A percentile compares a stretch with the other conserved stretches of the same genome.
These are phyloP conservation scores for Trichosphaerium sp. DNA, from an alignment of 78 protist species.

Conservation along the genomic window DNA sequence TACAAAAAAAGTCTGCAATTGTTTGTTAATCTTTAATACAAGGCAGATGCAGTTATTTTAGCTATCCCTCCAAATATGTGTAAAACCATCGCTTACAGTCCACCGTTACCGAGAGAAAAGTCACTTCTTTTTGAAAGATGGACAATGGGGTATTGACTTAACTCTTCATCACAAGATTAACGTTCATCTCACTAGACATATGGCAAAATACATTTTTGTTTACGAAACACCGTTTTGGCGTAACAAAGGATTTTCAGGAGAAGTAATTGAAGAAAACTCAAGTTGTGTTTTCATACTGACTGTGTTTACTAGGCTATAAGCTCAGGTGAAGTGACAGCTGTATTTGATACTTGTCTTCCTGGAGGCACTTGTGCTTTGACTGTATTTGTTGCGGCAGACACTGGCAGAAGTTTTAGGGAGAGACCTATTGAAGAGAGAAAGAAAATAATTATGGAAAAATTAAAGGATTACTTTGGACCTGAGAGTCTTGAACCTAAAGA, in stretches of 20 bases:
- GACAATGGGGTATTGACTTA: too few relatives aligned
- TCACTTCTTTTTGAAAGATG: too few relatives aligned
- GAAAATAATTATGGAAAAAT: slow-evolving; percentile 26
- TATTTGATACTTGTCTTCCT: slow-evolving; percentile 33
- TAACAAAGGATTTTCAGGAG: slow-evolving; percentile 36
- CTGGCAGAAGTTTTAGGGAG: slow-evolving; percentile 15
- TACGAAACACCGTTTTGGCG: slow-evolving; percentile 57
- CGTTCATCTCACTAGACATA: too few relatives aligned
- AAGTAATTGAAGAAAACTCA: slow-evolving; percentile 31
- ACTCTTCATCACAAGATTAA: too few relatives aligned
- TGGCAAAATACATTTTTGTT: slow-evolving; percentile 21
- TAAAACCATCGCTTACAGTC: too few relatives aligned
- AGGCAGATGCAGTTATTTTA: too few relatives aligned
- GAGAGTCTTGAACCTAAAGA: slow-evolving; percentile 11
- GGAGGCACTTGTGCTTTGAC: slow-evolving; percentile 33
- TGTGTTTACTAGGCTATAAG: too few relatives aligned
- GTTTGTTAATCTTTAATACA: too few relatives aligned
- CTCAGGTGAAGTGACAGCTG: too few relatives aligned
- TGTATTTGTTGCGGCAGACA: slow-evolving; percentile 37
- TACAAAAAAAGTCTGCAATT: too few relatives aligned
- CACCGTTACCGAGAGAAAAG: too few relatives aligned
- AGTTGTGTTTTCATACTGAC: slow-evolving; percentile 32
- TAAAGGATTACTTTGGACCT: slow-evolving; percentile 43
- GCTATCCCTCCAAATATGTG: too few relatives aligned
- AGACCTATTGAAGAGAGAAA: slow-evolving; percentile 36